phyloP scores from a whole-genome alignment of 1,284 basidiomycete genomes.

The Wolfiporia cocos region DNA sequence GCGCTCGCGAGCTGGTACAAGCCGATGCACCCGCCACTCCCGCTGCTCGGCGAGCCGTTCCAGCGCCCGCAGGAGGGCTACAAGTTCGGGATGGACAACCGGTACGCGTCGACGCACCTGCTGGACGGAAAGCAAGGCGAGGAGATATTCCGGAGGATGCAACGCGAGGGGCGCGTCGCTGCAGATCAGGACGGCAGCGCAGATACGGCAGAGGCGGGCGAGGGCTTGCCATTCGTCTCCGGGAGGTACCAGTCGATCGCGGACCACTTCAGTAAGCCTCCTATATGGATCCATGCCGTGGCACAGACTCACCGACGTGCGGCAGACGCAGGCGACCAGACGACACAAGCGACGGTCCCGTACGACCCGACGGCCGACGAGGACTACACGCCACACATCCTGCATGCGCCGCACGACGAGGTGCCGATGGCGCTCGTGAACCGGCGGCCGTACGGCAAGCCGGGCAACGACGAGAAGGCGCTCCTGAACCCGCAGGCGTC shows the following conservation, averaged over 20 bases:
- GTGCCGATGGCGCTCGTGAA: slow-evolving; percentile 75
- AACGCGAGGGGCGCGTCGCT: slow-evolving; percentile 1
- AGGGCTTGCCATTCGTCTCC: slow-evolving; percentile 6
- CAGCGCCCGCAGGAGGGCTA: slow-evolving; percentile 26
- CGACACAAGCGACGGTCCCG: slow-evolving; percentile 26
- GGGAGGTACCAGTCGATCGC: slow-evolving; percentile 9
- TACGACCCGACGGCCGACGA: slow-evolving; percentile 19
- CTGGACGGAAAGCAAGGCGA: slow-evolving; percentile 8
- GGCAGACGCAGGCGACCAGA: slow-evolving; percentile 29
- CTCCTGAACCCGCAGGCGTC: slow-evolving; percentile 52
- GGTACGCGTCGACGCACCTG: slow-evolving; percentile 27
- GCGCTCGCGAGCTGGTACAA: slow-evolving; percentile 65
- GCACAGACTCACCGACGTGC: neutral
- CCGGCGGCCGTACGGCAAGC: slow-evolving; percentile 54
- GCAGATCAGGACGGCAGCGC: slow-evolving; percentile 2
- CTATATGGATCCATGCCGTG: neutral
- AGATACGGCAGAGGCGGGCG: neutral
- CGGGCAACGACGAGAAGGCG: slow-evolving; percentile 6
- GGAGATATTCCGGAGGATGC: slow-evolving; percentile 4
- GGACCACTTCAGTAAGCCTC: slow-evolving; percentile 10
- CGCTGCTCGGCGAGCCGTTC: slow-evolving; percentile 30
- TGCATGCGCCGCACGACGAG: slow-evolving; percentile 53
- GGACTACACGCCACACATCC: slow-evolving; percentile 45
- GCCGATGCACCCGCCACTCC: slow-evolving; percentile 51
- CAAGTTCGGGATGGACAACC: slow-evolving; percentile 45